Evolutionary conservation across 345 rosid species (phyloP), one percentile per base, ranked within the genome.

Genomic region (Citrus medica): DNA sequence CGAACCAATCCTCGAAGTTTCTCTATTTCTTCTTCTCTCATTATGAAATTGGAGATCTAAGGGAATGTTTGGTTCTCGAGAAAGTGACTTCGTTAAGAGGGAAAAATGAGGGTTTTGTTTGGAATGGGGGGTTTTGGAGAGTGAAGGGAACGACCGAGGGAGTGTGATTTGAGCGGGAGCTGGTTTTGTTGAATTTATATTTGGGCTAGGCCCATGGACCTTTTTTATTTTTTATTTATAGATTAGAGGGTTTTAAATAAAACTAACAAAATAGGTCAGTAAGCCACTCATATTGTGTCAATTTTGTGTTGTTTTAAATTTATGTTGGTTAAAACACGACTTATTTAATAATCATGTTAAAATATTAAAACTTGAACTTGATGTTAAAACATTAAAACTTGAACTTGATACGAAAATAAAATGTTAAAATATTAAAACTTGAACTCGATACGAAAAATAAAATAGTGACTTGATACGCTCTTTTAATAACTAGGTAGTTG

Each of bases 1-100:
- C 98, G 84, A 75, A 94, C 98, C 51, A 96, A 92, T 22, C 98
- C 94, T 1, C 99, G 89, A 76, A 96, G 92, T 87, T 90, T 96
- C 86, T 96, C 95, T 1, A 92, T 86, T 77, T 89, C 93, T 76
- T 90, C 95, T 82, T 96, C 99, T 83, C 90, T 92, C 98, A 96
- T 96, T 56, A 77, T 76, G 14, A 48, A 16, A 25, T 16, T 33
- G 65, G 35, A 19, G 22, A 35, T 56, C 59, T 62, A 30, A 19
- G n/a, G 42, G 71, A 1, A 63, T 10, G 37, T 76, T 66, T 53
- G 79, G 21, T 30, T 64, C 42, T 32, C 51, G 25, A 22, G 78
- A 28, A 28, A 40, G 68, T 74, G 58, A 28, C 2, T 21, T 6
- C 2, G 37, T 4, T 17, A 13, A 14, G 13, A 42, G 37, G 19